Evolutionary conservation across 192 early-diverging fungal species (phyloP), one percentile per base, ranked within the genome.

Genomic region (Mortierella claussenii): DNA sequence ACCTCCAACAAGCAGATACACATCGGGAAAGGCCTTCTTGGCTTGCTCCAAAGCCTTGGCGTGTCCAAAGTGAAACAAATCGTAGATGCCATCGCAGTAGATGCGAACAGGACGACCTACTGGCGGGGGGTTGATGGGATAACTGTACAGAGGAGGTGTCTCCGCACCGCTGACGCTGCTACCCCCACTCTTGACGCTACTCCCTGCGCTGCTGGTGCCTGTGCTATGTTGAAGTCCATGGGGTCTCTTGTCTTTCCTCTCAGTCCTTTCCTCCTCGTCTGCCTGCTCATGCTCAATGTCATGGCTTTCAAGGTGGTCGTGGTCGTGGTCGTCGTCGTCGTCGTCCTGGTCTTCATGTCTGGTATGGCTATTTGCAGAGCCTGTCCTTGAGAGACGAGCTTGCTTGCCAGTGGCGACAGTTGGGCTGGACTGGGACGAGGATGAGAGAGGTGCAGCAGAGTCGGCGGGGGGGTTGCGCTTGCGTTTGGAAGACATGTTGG

Each of bases 11-110:
- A 94, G 51, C 66, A 94, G 70, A 45, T 90, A 84, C 7, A 92
- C 91, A 69, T 90, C 83, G 1, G 89, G 87, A 47, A 94, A 87
- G 4, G 87, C 78, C 51, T 89, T 90, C 56, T 94, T 94, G 11
- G 93, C 93, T 69, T 94, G 91, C 69, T 93, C 89, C 43, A 94
- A 74, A 40, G 90, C 87, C 43, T 86, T 84, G 59, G 89, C 89
- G 58, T 94, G 92, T 1, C 93, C 93, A 57, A 90, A 90, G 70
- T 94, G 92, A 63, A 93, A 89, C 68, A 92, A 64, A 80, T 93
- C 92, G 76, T 89, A 94, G 49, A 94, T 93, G 15, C 93, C 93
- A 81, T 94, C 93, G 66, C 88, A 91, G 78, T 94, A 94, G 57
- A 94, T 84, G 23, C 93, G 81, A 32, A 92, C 84, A 6, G 87